Percentiles rank a stretch among this genome's conserved stretches.
Conservation (phyloP, 768 basidiomycete genomes). For the Auricularia sp. region DNA sequence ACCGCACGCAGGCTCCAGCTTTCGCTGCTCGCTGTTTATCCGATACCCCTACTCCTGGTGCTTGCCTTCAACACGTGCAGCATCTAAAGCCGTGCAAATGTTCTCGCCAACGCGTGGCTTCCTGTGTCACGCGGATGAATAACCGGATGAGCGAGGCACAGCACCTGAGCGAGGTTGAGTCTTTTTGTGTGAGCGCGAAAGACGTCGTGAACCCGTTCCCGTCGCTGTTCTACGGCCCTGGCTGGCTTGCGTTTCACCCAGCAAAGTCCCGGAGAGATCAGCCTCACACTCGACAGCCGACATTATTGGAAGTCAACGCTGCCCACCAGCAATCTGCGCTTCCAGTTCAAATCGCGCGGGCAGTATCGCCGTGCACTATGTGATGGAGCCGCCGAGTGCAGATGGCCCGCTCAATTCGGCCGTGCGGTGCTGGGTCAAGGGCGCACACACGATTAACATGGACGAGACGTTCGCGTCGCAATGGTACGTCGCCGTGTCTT, state of each 20-base stretch:
- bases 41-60: no score
- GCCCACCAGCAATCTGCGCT: constrained; percentile 70
- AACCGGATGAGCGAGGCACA: constrained; percentile 33
- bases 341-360: constrained; percentile 80
- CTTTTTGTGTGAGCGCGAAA: constrained; percentile 90
- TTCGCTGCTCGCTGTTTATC: no score
- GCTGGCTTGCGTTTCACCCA: constrained; percentile 79
- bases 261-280: constrained; percentile 26
- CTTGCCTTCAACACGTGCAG: no score
- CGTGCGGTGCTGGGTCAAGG: constrained; percentile 87
- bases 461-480: no score
- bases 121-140: constrained; percentile 42
- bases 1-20: no score
- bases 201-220: constrained; percentile 96
- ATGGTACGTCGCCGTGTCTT: no score
- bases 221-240: constrained; percentile 85
- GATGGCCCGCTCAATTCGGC: constrained; percentile 52
- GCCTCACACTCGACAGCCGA: constrained; percentile 33
- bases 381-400: constrained; percentile 55
- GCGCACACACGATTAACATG: constrained; percentile 63
- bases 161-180: constrained; percentile 73
- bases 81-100: no score
- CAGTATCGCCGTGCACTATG: constrained; percentile 85
- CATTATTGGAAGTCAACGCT: constrained; percentile 90
- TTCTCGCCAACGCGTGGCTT: no score